These are phyloP conservation scores for Cubamyces sp. DNA, from an alignment of 768 basidiomycete species.

Conservation along the genomic window DNA sequence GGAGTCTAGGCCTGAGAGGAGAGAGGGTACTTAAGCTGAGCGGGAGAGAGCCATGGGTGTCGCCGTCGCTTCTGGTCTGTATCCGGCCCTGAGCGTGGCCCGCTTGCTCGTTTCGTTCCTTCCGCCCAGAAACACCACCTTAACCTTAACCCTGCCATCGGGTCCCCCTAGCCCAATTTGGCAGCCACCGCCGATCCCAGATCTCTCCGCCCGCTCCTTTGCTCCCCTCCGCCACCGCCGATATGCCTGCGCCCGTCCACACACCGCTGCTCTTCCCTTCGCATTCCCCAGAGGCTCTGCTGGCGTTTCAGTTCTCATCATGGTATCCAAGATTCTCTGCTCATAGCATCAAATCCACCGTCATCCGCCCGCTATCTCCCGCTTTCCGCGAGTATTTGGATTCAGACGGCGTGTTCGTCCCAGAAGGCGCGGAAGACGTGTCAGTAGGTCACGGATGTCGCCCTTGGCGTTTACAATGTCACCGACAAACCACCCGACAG, in stretches of 20 bases:
- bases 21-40: not conserved
- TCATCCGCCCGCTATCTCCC: slow-evolving; percentile 67
- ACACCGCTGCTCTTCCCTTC: slow-evolving; percentile 53
- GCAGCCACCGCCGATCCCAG: slow-evolving; percentile 1
- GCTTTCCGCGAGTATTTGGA: slow-evolving; percentile 75
- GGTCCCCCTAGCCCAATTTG: not conserved
- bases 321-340: slow-evolving; percentile 79
- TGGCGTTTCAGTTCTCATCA: slow-evolving; percentile 79
- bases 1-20: not conserved
- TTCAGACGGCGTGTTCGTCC: slow-evolving; percentile 84
- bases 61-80: slow-evolving; percentile 3
- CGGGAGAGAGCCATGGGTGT: not conserved
- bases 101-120: slow-evolving; percentile 3
- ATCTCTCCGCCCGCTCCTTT: slow-evolving; percentile 37
- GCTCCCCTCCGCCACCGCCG: not conserved
- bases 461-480: slow-evolving; percentile 11
- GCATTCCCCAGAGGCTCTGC: slow-evolving; percentile 54
- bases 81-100: slow-evolving; percentile 1
- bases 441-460: slow-evolving; percentile 42
- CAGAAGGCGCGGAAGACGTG: slow-evolving; percentile 80
- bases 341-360: slow-evolving; percentile 70
- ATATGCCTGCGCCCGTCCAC: slow-evolving; percentile 37
- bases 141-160: slow-evolving; percentile 10
- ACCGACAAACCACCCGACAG: slow-evolving; percentile 38
- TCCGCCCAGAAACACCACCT: not conserved